These are phyloP conservation scores for Fusarium staphyleae DNA, from an alignment of 2,329 filamentous ascomycete species.

Conservation along the genomic window DNA sequence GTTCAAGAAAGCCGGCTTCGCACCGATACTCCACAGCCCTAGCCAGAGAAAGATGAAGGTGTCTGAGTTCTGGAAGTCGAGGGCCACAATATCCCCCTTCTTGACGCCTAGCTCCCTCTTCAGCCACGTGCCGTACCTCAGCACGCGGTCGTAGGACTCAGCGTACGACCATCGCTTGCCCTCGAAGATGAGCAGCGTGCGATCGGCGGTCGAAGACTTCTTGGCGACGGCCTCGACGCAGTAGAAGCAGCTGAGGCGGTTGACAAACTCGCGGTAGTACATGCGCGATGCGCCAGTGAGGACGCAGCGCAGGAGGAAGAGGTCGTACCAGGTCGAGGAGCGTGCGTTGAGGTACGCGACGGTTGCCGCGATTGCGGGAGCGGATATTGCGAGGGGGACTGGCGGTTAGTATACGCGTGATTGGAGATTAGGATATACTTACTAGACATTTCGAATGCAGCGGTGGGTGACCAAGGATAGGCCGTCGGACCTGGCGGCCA, in stretches of 20 bases:
- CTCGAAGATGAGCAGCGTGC: slow-evolving; percentile 71
- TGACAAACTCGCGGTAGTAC: slow-evolving; percentile 58
- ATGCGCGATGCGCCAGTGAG: slow-evolving; percentile 54
- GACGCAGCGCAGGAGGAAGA: slow-evolving; percentile 62
- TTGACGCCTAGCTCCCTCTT: slow-evolving; percentile 68
- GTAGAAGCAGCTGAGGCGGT: slow-evolving; percentile 78
- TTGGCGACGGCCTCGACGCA: slow-evolving; percentile 71
- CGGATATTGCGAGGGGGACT: slow-evolving; percentile 62
- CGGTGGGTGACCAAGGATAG: background rate
- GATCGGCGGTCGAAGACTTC: slow-evolving; percentile 57
- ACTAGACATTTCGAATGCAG: slow-evolving; percentile 30
- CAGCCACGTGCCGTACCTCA: slow-evolving; percentile 80
- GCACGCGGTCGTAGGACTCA: slow-evolving; percentile 72
- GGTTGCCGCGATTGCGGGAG: slow-evolving; percentile 69
- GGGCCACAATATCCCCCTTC: slow-evolving; percentile 77
- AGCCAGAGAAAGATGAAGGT: slow-evolving; percentile 77
- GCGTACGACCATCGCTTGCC: slow-evolving; percentile 75
- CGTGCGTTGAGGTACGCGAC: slow-evolving; percentile 83
- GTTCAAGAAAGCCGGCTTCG: slow-evolving; percentile 85
- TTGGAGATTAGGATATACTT: background rate
- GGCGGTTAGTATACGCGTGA: background rate
- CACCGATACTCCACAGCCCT: slow-evolving; percentile 83
- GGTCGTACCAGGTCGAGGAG: slow-evolving; percentile 71
- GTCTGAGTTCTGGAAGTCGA: slow-evolving; percentile 84
- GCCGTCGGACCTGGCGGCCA: background rate